These are phyloP conservation scores for Arabidopsis arenosa DNA, from an alignment of 345 rosid species.

Conservation along the genomic window DNA sequence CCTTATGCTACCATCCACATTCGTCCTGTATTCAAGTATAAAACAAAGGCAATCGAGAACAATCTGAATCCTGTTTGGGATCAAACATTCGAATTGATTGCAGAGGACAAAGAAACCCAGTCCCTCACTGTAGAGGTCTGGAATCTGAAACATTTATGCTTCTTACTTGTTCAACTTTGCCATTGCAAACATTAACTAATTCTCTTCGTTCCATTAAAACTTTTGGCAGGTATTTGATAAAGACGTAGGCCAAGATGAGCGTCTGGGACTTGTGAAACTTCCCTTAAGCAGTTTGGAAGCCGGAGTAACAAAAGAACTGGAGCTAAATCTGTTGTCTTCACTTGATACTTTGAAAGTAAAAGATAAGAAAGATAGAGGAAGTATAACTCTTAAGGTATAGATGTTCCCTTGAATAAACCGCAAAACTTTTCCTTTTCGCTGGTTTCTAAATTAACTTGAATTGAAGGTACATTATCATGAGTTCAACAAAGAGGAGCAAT, in stretches of 20 bases:
- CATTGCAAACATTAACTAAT: not conserved
- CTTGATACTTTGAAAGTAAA: conserved; percentile 91
- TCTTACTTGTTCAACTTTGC: conserved; percentile 19
- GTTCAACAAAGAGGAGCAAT: conserved; percentile 86
- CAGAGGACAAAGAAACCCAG: conserved; percentile 98
- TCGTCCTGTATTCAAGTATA: conserved; percentile 86
- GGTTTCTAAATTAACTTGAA: conserved; percentile 40
- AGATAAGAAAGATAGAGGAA: conserved; percentile 98
- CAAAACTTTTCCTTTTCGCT: not conserved
- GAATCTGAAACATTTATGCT: not conserved
- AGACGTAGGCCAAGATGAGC: conserved; percentile 95
- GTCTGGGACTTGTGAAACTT: conserved; percentile 78
- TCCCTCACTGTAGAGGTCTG: conserved; percentile 78
- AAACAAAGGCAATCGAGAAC: conserved; percentile 80
- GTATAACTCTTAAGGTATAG: conserved; percentile 72
- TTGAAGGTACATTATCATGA: conserved; percentile 70
- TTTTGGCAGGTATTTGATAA: conserved; percentile 79
- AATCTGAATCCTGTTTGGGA: conserved; percentile 96
- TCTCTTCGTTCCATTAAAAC: not conserved
- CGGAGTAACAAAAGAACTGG: conserved; percentile 59
- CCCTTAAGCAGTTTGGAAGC: conserved; percentile 67
- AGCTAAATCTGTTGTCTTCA: conserved; percentile 75
- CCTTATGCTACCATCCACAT: conserved; percentile 79
- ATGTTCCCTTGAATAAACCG: conserved; percentile 18
- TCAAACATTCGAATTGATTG: conserved; percentile 82